Conservation (phyloP, 176 grass and related monocot species). For the Olyra latifolia region DNA sequence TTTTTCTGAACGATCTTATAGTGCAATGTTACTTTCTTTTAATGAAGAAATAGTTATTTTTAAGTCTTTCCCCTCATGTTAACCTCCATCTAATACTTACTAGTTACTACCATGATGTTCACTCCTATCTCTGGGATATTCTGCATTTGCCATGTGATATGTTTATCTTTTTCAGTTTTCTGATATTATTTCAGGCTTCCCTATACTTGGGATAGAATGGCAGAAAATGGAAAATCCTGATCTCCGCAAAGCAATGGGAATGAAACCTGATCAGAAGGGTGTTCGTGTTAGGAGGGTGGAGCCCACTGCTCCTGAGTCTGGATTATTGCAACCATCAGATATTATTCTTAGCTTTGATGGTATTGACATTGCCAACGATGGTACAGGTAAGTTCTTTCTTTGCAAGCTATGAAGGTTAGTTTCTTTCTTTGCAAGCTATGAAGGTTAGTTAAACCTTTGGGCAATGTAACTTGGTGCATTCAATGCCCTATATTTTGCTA, state of each 20-base stretch:
- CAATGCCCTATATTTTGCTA: background rate
- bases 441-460: background rate
- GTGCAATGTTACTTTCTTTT: background rate
- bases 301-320: conserved; percentile 83
- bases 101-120: background rate
- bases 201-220: conserved; percentile 95
- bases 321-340: conserved; percentile 79
- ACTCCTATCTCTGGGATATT: background rate
- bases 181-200: conserved; percentile 61
- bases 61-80: background rate
- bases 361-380: conserved; percentile 95
- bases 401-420: background rate
- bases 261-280: conserved; percentile 89
- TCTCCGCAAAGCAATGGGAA: conserved; percentile 94
- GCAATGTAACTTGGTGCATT: background rate
- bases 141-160: background rate
- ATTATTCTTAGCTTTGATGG: conserved; percentile 96
- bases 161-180: conserved; percentile 15
- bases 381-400: conserved; percentile 53
- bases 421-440: background rate
- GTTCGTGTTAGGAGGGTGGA: conserved; percentile 93
- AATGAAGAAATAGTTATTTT: background rate
- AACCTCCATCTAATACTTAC: background rate
- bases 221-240: conserved; percentile 99
- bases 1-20: conserved; percentile 15